Conservation (phyloP, 1,139 yeast species). For the Taphrina deformans region DNA sequence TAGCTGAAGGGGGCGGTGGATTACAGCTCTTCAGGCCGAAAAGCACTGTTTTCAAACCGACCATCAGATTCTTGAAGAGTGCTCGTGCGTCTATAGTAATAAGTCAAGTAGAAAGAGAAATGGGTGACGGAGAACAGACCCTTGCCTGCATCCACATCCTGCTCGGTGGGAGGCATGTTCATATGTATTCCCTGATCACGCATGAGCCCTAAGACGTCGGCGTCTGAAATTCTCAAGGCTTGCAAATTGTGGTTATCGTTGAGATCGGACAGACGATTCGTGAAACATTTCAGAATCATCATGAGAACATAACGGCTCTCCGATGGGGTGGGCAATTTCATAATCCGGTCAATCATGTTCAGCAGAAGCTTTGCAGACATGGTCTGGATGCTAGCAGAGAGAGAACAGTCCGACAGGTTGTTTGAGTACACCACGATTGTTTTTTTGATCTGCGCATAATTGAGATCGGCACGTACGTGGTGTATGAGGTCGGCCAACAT, state of each 20-base stretch:
- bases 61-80: conserved; percentile 82
- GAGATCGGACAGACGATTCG: conserved; percentile 73
- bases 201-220: not conserved
- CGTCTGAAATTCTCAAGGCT: not conserved
- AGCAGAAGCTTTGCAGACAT: conserved; percentile 92
- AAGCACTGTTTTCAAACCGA: conserved; percentile 84
- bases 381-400: conserved; percentile 89
- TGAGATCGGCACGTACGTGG: conserved; percentile 80
- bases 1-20: conserved; percentile 61
- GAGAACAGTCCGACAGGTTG: conserved; percentile 73
- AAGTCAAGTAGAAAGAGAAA: no score
- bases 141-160: not conserved
- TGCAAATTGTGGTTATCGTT: conserved; percentile 49
- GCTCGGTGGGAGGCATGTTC: not conserved
- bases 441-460: conserved; percentile 81
- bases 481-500: conserved; percentile 96
- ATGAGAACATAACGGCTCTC: conserved; percentile 62
- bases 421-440: conserved; percentile 82
- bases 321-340: conserved; percentile 75
- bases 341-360: conserved; percentile 83
- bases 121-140: conserved; percentile 5
- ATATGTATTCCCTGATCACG: conserved; percentile 15
- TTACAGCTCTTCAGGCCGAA: conserved; percentile 88
- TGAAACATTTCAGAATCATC: conserved; percentile 83
- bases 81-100: conserved; percentile 93